Conservation (phyloP, 495 filamentous ascomycete genomes). For the Halenospora varia region DNA sequence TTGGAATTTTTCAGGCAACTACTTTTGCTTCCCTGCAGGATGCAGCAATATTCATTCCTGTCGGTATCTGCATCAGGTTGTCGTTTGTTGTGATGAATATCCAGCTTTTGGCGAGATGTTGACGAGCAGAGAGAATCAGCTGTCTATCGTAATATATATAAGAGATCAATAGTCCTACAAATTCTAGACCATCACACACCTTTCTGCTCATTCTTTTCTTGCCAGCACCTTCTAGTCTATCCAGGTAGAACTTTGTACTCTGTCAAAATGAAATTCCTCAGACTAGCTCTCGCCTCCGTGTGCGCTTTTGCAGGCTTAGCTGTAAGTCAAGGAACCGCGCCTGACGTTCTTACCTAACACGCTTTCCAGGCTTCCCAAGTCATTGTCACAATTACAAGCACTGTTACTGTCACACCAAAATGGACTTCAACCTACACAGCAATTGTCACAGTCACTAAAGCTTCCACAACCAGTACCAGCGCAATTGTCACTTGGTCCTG, state of each 20-base stretch:
- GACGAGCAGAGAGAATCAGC: no score
- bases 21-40: no score
- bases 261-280: not conserved
- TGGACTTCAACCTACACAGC: conserved; percentile 1
- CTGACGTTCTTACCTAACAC: not conserved
- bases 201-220: no score
- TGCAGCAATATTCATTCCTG: not conserved
- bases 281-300: not conserved
- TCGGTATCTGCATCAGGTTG: not conserved
- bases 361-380: not conserved
- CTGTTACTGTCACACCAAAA: conserved; percentile 2
- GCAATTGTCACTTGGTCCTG: not conserved
- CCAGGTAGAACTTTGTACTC: no score
- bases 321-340: not conserved
- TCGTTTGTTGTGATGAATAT: no score
- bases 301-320: not conserved
- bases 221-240: no score
- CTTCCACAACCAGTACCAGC: not conserved
- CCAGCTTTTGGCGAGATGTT: no score
- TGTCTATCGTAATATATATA: no score
- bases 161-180: no score
- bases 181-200: no score
- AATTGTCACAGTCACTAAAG: conserved; percentile 5
- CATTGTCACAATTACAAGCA: not conserved
- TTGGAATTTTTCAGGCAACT: no score